Evolutionary conservation across 208 protist genomes (phyloP).

Genomic region (Trypanosoma brucei): DNA sequence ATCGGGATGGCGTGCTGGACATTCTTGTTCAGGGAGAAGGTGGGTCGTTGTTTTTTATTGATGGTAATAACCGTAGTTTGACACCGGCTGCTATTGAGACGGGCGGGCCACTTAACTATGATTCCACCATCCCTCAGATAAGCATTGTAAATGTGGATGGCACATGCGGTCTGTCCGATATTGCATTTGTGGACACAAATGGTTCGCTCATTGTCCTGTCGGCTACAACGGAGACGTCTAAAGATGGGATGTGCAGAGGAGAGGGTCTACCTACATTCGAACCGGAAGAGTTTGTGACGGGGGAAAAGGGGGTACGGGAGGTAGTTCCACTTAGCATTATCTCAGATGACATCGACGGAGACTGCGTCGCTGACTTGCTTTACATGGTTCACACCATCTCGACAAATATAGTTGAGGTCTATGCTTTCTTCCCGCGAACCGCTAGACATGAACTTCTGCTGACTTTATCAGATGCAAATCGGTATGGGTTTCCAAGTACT

Average conservation of each 20-base stretch:
- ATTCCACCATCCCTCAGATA: constrained; percentile 15
- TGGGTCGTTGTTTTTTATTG: constrained; percentile 32
- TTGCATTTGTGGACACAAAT: constrained; percentile 16
- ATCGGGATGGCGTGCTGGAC: constrained; percentile 31
- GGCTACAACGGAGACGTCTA: constrained; percentile 4
- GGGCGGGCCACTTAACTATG: background rate
- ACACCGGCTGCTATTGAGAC: background rate
- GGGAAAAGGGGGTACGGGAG: constrained; percentile 14
- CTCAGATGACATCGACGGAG: constrained; percentile 54
- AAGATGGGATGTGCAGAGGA: background rate
- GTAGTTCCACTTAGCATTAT: constrained; percentile 34
- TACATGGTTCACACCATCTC: constrained; percentile 34
- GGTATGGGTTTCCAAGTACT: constrained; percentile 31
- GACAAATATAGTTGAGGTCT: constrained; percentile 23
- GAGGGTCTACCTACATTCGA: constrained; percentile 4
- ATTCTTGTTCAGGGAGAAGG: constrained; percentile 40
- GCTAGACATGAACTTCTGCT: constrained; percentile 13
- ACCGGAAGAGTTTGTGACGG: constrained; percentile 6
- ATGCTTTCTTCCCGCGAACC: constrained; percentile 14
- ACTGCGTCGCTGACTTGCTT: constrained; percentile 56
- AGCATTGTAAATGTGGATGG: constrained; percentile 18
- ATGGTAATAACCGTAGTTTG: constrained; percentile 9
- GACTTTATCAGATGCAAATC: constrained; percentile 5
- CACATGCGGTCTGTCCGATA: constrained; percentile 17
- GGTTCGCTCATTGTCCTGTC: constrained; percentile 18